Conservation (phyloP, 495 filamentous ascomycete species). For the Cenococcum geophilum region DNA sequence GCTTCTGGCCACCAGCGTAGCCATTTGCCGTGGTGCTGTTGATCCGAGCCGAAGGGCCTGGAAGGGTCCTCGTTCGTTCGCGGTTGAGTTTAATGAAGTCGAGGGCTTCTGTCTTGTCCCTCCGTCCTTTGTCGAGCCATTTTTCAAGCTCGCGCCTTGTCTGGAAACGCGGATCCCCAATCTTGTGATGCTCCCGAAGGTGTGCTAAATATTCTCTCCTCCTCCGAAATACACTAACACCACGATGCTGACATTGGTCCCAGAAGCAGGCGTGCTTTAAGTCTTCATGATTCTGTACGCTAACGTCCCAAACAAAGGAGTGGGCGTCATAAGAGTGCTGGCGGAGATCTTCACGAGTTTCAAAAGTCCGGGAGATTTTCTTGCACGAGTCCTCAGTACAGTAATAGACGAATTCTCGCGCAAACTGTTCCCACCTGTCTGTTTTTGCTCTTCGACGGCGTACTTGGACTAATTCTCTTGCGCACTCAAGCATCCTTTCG, state of each 20-base stretch:
- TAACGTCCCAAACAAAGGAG: background rate
- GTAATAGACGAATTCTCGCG: conserved; percentile 8
- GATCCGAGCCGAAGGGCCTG: too few species aligned
- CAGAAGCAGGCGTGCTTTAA: background rate
- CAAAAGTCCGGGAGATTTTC: background rate
- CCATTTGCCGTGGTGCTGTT: too few species aligned
- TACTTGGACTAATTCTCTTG: conserved; percentile 5
- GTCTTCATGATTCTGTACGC: background rate
- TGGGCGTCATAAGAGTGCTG: background rate
- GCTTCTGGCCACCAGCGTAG: too few species aligned
- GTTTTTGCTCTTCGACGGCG: conserved; percentile 14
- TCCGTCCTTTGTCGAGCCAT: background rate
- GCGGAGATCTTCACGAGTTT: background rate
- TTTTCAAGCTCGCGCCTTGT: conserved; percentile 2
- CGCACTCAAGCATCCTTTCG: conserved; percentile 6
- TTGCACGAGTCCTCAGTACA: background rate
- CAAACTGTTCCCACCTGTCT: conserved; percentile 18
- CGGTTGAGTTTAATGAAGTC: background rate
- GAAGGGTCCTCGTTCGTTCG: too few species aligned
- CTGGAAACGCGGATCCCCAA: background rate
- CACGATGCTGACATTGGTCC: background rate
- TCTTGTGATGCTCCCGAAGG: background rate
- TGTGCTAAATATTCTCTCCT: background rate
- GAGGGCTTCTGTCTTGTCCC: background rate
- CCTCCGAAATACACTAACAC: background rate